Conservation (phyloP, 768 basidiomycete genomes). For the Collybia sp. region DNA sequence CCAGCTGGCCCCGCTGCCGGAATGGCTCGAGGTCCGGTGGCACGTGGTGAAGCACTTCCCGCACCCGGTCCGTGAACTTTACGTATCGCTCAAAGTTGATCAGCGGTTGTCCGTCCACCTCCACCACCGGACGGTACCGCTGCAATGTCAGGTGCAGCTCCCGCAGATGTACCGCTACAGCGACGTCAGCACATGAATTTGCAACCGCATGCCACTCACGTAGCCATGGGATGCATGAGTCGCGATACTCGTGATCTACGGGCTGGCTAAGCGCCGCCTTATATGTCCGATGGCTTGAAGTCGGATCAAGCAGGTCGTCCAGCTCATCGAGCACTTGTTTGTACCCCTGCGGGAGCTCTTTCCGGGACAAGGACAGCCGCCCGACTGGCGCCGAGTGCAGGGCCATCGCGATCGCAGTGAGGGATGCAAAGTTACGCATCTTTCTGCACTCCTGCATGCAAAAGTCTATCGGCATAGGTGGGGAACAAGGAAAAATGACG, state of each 20-base stretch:
- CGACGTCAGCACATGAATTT: not conserved
- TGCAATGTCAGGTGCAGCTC: constrained; percentile 27
- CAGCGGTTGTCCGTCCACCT: constrained; percentile 25
- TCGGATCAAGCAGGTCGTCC: constrained; percentile 26
- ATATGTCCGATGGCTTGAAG: constrained; percentile 31
- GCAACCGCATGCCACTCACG: constrained; percentile 15
- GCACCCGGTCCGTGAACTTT: constrained; percentile 31
- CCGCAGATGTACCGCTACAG: constrained; percentile 33
- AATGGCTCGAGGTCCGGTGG: constrained; percentile 27
- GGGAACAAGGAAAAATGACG: constrained; percentile 6
- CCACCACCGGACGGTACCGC: constrained; percentile 20
- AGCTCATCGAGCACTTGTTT: constrained; percentile 25
- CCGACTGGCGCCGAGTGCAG: constrained; percentile 34
- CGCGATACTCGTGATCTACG: constrained; percentile 13
- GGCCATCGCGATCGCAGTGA: constrained; percentile 37
- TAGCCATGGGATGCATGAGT: constrained; percentile 36
- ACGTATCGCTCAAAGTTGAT: constrained; percentile 40
- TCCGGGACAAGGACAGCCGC: constrained; percentile 27
- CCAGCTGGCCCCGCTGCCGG: constrained; percentile 27
- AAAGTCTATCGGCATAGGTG: not conserved
- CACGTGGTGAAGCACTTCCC: constrained; percentile 23
- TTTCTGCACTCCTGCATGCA: constrained; percentile 35
- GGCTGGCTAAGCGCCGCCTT: constrained; percentile 24
- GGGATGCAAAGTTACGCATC: constrained; percentile 38
- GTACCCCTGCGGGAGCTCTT: constrained; percentile 20